phyloP scores from a whole-genome alignment of 352 stramenopile species.

The Pythium sukuiense region DNA sequence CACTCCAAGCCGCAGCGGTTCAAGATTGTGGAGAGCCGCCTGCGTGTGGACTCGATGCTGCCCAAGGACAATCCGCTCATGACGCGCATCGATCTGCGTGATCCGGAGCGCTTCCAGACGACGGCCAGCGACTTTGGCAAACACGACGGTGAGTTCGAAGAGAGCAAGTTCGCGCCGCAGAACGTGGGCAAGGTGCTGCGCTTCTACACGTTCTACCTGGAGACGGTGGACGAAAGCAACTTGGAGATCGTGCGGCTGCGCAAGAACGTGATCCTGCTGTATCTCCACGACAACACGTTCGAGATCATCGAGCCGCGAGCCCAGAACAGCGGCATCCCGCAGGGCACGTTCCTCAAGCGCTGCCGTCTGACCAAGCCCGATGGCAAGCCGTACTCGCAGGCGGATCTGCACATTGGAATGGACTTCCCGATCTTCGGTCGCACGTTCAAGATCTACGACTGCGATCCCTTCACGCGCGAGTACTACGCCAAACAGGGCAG shows the following conservation, averaged over 20 bases:
- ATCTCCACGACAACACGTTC: conserved; percentile 86
- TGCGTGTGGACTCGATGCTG: conserved; percentile 68
- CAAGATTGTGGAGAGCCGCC: conserved; percentile 57
- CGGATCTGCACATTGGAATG: conserved; percentile 65
- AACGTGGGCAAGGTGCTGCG: conserved; percentile 77
- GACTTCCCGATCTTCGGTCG: conserved; percentile 75
- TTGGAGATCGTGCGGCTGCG: conserved; percentile 71
- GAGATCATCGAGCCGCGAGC: conserved; percentile 85
- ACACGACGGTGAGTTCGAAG: conserved; percentile 30
- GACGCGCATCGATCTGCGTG: conserved; percentile 55
- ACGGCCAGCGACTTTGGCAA: conserved; percentile 63
- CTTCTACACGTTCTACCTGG: conserved; percentile 87
- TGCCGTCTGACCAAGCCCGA: conserved; percentile 62
- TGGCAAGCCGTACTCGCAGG: conserved; percentile 45
- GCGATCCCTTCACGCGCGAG: conserved; percentile 69
- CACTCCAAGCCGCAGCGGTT: conserved; percentile 82
- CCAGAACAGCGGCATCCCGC: conserved; percentile 83
- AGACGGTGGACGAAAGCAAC: conserved; percentile 82
- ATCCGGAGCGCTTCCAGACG: conserved; percentile 58
- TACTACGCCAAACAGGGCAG: conserved; percentile 50
- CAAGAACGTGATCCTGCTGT: conserved; percentile 79
- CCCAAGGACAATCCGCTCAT: conserved; percentile 60
- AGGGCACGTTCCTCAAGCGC: conserved; percentile 87
- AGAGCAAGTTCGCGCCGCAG: conserved; percentile 82
- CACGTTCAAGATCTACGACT: conserved; percentile 77